Conservation (phyloP, 768 basidiomycete species). For the Pisolithus sp. region DNA sequence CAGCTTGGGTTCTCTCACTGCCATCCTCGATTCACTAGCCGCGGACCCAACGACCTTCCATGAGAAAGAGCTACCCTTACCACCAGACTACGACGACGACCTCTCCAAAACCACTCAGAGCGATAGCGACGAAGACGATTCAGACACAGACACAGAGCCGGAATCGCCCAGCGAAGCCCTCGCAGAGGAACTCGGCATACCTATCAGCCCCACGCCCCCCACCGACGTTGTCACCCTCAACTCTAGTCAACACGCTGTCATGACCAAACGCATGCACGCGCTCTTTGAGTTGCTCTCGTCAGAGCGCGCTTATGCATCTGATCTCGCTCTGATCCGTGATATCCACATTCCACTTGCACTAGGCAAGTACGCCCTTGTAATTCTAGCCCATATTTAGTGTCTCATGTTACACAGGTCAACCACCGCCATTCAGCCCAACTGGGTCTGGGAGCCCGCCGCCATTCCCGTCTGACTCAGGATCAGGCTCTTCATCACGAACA, state of each 20-base stretch:
- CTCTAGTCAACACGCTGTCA: constrained; percentile 27
- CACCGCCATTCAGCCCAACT: constrained; percentile 31
- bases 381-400: constrained; percentile 1
- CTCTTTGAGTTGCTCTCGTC: constrained; percentile 72
- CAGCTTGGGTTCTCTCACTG: constrained; percentile 28
- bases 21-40: constrained; percentile 26
- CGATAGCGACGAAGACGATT: constrained; percentile 23
- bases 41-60: constrained; percentile 16
- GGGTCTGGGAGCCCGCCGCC: constrained; percentile 19
- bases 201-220: constrained; percentile 3
- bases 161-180: constrained; percentile 23
- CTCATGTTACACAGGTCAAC: constrained; percentile 29
- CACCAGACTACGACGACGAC: constrained; percentile 20
- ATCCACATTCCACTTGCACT: constrained; percentile 75
- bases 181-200: constrained; percentile 9
- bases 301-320: constrained; percentile 78
- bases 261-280: constrained; percentile 72
- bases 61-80: constrained; percentile 26
- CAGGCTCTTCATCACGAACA: constrained; percentile 35
- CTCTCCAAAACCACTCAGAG: constrained; percentile 2
- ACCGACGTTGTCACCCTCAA: constrained; percentile 7
- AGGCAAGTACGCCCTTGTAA: constrained; percentile 40
- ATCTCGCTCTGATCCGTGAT: constrained; percentile 70
- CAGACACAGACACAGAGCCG: constrained; percentile 19
- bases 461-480: constrained; percentile 29